phyloP scores from a whole-genome alignment of 1,139 yeast genomes.

The Saccharomyces hybrid region DNA sequence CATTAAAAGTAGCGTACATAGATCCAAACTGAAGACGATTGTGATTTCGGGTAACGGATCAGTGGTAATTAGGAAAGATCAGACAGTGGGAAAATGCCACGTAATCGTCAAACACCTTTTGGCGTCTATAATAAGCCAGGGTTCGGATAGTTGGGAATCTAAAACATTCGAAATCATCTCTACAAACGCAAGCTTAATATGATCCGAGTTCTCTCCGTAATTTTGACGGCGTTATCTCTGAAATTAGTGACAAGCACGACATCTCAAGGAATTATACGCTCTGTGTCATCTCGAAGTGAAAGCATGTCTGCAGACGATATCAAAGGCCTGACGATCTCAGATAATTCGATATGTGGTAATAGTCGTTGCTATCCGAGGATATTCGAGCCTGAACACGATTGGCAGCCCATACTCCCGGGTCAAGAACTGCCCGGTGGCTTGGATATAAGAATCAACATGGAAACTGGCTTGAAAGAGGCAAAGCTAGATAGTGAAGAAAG shows the following conservation, averaged over 20 bases:
- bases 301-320: neutral
- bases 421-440: constrained; percentile 73
- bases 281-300: neutral
- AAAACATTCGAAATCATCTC: neutral
- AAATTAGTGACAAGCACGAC: neutral
- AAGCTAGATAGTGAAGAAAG: constrained; percentile 38
- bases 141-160: neutral
- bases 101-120: neutral
- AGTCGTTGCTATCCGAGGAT: constrained; percentile 55
- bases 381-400: constrained; percentile 55
- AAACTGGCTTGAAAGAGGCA: constrained; percentile 63
- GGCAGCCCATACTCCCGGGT: constrained; percentile 62
- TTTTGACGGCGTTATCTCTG: neutral
- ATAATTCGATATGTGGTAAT: constrained; percentile 39
- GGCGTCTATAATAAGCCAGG: neutral
- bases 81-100: neutral
- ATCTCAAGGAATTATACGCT: neutral
- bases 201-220: neutral
- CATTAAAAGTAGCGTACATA: neutral
- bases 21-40: neutral
- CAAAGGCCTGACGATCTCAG: neutral
- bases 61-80: neutral
- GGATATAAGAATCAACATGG: constrained; percentile 64
- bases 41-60: neutral
- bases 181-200: neutral